Evolutionary conservation across 1,284 basidiomycete genomes (phyloP).

Genomic region (Vanrija sp.): DNA sequence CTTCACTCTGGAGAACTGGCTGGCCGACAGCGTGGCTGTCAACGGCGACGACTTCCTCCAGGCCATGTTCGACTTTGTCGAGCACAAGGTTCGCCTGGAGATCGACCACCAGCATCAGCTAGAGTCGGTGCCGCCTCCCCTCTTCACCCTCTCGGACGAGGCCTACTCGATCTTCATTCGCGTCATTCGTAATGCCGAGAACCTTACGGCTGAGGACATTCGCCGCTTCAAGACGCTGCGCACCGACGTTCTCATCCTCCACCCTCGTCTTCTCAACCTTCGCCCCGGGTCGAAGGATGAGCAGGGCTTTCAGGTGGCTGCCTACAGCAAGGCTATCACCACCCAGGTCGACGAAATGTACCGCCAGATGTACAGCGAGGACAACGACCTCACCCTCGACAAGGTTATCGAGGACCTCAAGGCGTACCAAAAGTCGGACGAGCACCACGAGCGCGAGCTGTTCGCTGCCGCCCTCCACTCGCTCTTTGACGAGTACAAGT

Average conservation of each 20-base stretch:
- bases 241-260: slow-evolving; percentile 89
- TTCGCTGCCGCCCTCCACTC: slow-evolving; percentile 99
- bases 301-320: slow-evolving; percentile 85
- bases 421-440: slow-evolving; percentile 76
- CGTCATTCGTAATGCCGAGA: slow-evolving; percentile 62
- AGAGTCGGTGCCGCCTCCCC: slow-evolving; percentile 63
- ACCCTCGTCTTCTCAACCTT: slow-evolving; percentile 96
- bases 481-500: slow-evolving; percentile 99
- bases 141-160: slow-evolving; percentile 49
- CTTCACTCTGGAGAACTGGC: slow-evolving; percentile 93
- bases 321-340: slow-evolving; percentile 83
- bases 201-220: slow-evolving; percentile 63
- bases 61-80: slow-evolving; percentile 78
- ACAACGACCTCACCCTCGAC: slow-evolving; percentile 77
- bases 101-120: slow-evolving; percentile 58
- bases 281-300: slow-evolving; percentile 81
- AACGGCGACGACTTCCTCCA: slow-evolving; percentile 84
- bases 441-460: slow-evolving; percentile 84
- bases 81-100: slow-evolving; percentile 87
- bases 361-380: slow-evolving; percentile 95
- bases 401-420: slow-evolving; percentile 86
- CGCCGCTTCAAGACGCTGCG: slow-evolving; percentile 88
- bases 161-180: slow-evolving; percentile 89
- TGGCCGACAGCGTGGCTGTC: slow-evolving; percentile 74
- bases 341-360: slow-evolving; percentile 92